phyloP scores from a whole-genome alignment of 768 basidiomycete genomes.

The Amanita pallidorosea region DNA sequence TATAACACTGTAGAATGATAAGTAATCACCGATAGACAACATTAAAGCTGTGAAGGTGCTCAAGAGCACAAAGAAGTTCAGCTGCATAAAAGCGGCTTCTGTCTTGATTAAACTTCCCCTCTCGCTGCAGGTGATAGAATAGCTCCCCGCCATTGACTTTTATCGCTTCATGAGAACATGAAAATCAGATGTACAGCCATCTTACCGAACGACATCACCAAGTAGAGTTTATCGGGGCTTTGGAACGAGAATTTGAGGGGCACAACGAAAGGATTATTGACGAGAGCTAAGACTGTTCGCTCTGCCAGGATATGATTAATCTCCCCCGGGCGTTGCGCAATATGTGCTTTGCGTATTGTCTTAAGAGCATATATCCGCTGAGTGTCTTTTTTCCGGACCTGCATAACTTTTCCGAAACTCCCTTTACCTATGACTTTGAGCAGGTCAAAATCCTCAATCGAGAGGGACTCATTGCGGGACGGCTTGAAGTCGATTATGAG shows the following conservation, averaged over 20 bases:
- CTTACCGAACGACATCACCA: slow-evolving; percentile 93
- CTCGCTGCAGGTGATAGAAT: slow-evolving; percentile 94
- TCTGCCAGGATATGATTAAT: slow-evolving; percentile 98
- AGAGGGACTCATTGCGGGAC: slow-evolving; percentile 68
- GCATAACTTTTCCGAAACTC: slow-evolving; percentile 98
- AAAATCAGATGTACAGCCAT: slow-evolving; percentile 6
- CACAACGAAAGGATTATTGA: slow-evolving; percentile 98
- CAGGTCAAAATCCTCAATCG: slow-evolving; percentile 95
- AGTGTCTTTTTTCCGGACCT: slow-evolving; percentile 98
- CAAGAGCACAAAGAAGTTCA: slow-evolving; percentile 90
- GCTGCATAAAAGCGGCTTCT: slow-evolving; percentile 96
- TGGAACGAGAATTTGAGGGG: slow-evolving; percentile 99
- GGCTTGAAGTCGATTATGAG: slow-evolving; percentile 94
- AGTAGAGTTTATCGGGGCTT: slow-evolving; percentile 91
- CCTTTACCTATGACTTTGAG: slow-evolving; percentile 98
- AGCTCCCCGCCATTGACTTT: slow-evolving; percentile 94
- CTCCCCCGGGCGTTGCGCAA: slow-evolving; percentile 91
- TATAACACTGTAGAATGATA: neutral
- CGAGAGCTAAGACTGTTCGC: slow-evolving; percentile 90
- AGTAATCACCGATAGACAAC: slow-evolving; percentile 83
- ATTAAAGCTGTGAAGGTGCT: slow-evolving; percentile 95
- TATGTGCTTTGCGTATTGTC: slow-evolving; percentile 97
- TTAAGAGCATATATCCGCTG: slow-evolving; percentile 96
- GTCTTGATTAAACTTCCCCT: slow-evolving; percentile 91
- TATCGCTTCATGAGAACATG: slow-evolving; percentile 1